Evolutionary conservation across 192 early-diverging fungal species (phyloP), one percentile per base, ranked within the genome.

Genomic region (Blastocladiella britannica): DNA sequence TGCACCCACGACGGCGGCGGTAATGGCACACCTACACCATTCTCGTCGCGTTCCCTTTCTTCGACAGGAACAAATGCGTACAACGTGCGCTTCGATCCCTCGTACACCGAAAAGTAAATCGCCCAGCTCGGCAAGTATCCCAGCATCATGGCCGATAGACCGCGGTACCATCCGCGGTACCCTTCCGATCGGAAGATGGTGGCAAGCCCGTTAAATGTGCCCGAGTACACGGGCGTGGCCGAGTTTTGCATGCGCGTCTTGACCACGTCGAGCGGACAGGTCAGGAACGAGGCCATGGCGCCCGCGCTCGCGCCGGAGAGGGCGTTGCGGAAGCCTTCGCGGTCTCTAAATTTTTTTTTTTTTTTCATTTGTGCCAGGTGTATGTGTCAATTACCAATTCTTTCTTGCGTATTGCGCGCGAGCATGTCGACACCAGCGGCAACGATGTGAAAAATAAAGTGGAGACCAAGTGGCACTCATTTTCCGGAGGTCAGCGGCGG

Each of bases 191-290:
- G 26, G 69, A 75, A 82, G 55, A 92, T 92, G 53, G 74, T 71
- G 20, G 68, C 63, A 52, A 95, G 71, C 4, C 84, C 80, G 55
- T 76, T 69, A 63, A 70, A 20, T 4, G 78, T 82, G 18, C 70
- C 67, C 28, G 51, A 52, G 56, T 71, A 74, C 30, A 61, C 29
- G 18, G 60, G 29, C 23, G 58, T 58, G 47, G 67, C 72, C 63
- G 92, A 87, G 65, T 97, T 91, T 70, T 97, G 93, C 54, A 93
- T 70, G 30, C 93, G 73, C 25, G 91, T 86, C 60, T 97, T 97
- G 52, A 92, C 84, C 24, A 97, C 87, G 67, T 97, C 93, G 26
- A 97, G 67, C 5, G 93, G 93, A 67, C 87, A 88, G 8, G 85
- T 88, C 22, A 89, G 78, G 22, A 87, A 71, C 5, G 87, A 83